Percentiles rank a stretch among this genome's conserved stretches.
These are phyloP conservation scores for Oryza longistaminata DNA, from an alignment of 176 grass and related monocot species.

Conservation along the genomic window DNA sequence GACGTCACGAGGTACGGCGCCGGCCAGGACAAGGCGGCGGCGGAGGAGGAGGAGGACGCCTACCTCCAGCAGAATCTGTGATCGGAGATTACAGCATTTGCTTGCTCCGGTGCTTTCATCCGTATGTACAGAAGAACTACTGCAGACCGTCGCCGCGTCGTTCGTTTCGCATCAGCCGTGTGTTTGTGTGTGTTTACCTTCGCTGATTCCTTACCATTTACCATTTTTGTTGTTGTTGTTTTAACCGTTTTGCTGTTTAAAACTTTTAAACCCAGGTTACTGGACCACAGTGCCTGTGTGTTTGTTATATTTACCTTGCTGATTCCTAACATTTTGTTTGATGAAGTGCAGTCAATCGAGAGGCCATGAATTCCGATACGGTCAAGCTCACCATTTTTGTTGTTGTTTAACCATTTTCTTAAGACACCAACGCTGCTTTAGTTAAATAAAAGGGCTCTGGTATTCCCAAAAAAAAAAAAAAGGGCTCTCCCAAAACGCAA, in stretches of 20 bases:
- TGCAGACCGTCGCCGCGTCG: not conserved
- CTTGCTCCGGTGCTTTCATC: not conserved
- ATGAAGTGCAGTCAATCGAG: too few species aligned
- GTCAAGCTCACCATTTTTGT: too few species aligned
- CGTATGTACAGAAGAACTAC: not conserved
- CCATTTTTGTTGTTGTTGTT: not conserved
- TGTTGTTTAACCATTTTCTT: too few species aligned
- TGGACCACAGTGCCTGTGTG: not conserved
- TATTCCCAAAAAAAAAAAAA: too few species aligned
- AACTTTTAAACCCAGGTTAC: not conserved
- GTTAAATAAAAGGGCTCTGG: too few species aligned
- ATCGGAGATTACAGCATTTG: not conserved
- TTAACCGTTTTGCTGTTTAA: not conserved
- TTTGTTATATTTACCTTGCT: too few species aligned
- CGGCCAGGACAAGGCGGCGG: conserved; percentile 31
- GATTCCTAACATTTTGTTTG: too few species aligned
- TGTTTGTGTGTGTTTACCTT: not conserved
- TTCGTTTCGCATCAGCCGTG: not conserved
- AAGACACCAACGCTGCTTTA: too few species aligned
- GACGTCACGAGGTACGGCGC: conserved; percentile 42
- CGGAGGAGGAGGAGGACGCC: conserved; percentile 49
- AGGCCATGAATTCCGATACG: too few species aligned
- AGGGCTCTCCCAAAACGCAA: too few species aligned
- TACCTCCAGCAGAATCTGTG: conserved; percentile 62
- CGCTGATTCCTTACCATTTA: too few species aligned